Percentiles rank a stretch among this genome's conserved stretches.
Conservation (phyloP, 1,139 yeast genomes). For the Pichia norvegensis region DNA sequence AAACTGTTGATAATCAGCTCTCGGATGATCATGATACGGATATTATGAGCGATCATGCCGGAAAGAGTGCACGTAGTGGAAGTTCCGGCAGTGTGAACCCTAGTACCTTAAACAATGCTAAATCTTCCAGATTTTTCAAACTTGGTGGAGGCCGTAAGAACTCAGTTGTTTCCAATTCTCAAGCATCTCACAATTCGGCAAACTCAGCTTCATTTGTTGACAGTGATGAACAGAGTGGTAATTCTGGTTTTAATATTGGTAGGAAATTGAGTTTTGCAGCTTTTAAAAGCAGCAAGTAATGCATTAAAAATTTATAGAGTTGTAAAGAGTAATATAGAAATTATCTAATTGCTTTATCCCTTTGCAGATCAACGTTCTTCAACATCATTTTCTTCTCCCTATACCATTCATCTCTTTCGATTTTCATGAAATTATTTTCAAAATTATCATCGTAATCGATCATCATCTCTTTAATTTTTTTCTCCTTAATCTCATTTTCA, state of each 20-base stretch:
- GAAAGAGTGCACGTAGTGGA: not conserved
- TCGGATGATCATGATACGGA: not conserved
- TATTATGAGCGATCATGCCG: not conserved
- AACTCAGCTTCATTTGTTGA: not conserved
- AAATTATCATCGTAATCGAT: constrained; percentile 68
- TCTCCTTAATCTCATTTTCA: constrained; percentile 70
- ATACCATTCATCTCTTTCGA: constrained; percentile 53
- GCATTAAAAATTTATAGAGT: not conserved
- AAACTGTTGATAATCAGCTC: constrained; percentile 3
- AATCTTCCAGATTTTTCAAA: constrained; percentile 22
- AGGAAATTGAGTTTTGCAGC: constrained; percentile 15
- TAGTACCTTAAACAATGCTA: constrained; percentile 1
- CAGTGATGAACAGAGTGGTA: not conserved
- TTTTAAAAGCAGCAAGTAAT: constrained; percentile 15
- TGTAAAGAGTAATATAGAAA: no score
- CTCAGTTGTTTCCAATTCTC: constrained; percentile 8
- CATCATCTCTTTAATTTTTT: constrained; percentile 52
- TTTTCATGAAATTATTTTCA: constrained; percentile 71
- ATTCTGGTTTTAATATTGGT: constrained; percentile 4
- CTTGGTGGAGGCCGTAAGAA: constrained; percentile 10
- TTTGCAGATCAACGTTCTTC: constrained; percentile 53
- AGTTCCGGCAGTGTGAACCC: not conserved
- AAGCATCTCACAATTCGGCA: constrained; percentile 1
- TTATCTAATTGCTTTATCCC: no score
- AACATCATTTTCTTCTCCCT: constrained; percentile 57